Evolutionary conservation across 163 green algal genomes (phyloP), one percentile per base, ranked within the genome.

Genomic region (Prototheca wickerhamii): DNA sequence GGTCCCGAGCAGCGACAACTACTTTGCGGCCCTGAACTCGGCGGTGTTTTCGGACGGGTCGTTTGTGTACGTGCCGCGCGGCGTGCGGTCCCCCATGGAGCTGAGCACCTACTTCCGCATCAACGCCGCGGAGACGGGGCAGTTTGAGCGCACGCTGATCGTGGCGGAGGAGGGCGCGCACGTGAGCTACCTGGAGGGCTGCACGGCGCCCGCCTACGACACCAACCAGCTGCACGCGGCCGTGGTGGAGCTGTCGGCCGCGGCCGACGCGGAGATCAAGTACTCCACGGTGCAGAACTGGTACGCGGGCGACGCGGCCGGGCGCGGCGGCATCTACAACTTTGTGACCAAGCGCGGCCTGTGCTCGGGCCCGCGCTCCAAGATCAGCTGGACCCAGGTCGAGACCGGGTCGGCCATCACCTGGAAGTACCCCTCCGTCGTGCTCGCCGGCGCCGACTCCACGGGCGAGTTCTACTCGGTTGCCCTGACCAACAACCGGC

Each of bases 321-420:
- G 93, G 15, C 67, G 72, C 7, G 93, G 93, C 12, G 93, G 93
- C 64, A 98, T 99, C 79, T 98, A 97, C 86, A 99, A 98, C 81
- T 98, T 99, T 79, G 93, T 99, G 17, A 99, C 93, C 65, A 99
- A 99, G 86, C 82, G 93, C n/a, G 93, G 90, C 18, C 73, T 99
- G 58, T 99, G 93, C 76, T 70, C 84, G 30, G 93, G 93, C 0
- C 78, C 84, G 4, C 79, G 86, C 66, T 90, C 88, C 64, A 98
- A 98, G 82, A 97, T 99, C 63, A 95, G 83, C 2, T 99, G 93
- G 93, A 99, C 93, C 12, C 92, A 98, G 86, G 93, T 98, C 31
- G 94, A 99, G 76, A 98, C 94, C 10, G 94, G 94, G 17, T 92
- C 76, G 21, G 86, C 91, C 60, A 97, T 98, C 76, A 99, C 94